These are phyloP conservation scores for Penicillium sp. DNA, from an alignment of 2,329 filamentous ascomycete genomes.

Conservation along the genomic window DNA sequence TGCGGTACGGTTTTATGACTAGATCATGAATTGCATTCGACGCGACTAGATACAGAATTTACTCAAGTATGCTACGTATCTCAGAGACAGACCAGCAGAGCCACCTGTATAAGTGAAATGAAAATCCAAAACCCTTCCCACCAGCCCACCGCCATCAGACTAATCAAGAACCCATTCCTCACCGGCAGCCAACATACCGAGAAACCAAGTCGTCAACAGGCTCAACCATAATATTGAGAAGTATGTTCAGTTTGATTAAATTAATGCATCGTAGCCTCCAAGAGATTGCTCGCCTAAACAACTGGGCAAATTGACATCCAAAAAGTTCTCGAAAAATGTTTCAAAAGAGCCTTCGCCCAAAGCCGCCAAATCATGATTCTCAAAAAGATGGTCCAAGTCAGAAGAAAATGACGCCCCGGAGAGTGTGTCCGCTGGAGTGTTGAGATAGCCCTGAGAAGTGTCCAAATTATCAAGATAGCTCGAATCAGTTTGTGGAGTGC, in stretches of 20 bases:
- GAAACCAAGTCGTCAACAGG: too few species aligned
- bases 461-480: background rate
- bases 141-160: too few species aligned
- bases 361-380: background rate
- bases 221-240: too few species aligned
- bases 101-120: too few species aligned
- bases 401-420: background rate
- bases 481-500: background rate
- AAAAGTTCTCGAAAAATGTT: slow-evolving; percentile 4
- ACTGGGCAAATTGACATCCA: slow-evolving; percentile 4
- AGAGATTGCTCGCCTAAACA: background rate
- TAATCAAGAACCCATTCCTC: too few species aligned
- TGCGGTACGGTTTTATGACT: too few species aligned
- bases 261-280: background rate
- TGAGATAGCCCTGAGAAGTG: background rate
- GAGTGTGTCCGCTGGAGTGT: background rate
- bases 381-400: slow-evolving; percentile 6
- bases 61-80: too few species aligned
- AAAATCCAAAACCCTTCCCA: too few species aligned
- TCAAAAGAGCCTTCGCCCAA: slow-evolving; percentile 1
- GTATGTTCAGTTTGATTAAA: background rate
- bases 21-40: too few species aligned
- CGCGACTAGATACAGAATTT: too few species aligned
- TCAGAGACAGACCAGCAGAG: too few species aligned
- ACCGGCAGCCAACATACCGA: too few species aligned